Conservation (phyloP, 2,329 filamentous ascomycete genomes). For the Zalaria sp. region DNA sequence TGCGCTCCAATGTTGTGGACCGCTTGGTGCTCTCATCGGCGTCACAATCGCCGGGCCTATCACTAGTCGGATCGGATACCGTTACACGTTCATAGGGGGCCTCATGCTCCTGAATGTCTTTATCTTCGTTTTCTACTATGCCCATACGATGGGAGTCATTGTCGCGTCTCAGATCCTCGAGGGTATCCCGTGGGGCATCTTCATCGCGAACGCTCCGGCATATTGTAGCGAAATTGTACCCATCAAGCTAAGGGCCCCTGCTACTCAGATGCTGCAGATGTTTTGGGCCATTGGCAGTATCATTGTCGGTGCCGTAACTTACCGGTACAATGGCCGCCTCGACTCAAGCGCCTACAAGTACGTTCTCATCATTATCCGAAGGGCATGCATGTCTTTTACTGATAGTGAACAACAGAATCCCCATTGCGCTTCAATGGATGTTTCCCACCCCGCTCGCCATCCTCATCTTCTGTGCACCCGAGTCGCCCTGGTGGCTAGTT, state of each 20-base stretch:
- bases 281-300: constrained; percentile 50
- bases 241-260: constrained; percentile 40
- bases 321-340: constrained; percentile 31
- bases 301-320: constrained; percentile 45
- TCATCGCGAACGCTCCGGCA: constrained; percentile 50
- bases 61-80: constrained; percentile 45
- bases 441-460: constrained; percentile 42
- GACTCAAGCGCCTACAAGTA: constrained; percentile 29
- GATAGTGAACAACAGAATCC: constrained; percentile 37
- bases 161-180: constrained; percentile 44
- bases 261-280: constrained; percentile 51
- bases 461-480: constrained; percentile 35
- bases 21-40: constrained; percentile 45
- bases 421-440: constrained; percentile 44
- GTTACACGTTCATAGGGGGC: constrained; percentile 41
- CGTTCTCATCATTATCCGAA: constrained; percentile 43
- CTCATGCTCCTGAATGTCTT: constrained; percentile 44
- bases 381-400: constrained; percentile 18
- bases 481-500: constrained; percentile 42
- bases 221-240: constrained; percentile 50
- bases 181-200: constrained; percentile 52
- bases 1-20: constrained; percentile 41
- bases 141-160: constrained; percentile 29
- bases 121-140: constrained; percentile 48
- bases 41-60: constrained; percentile 47